These are phyloP conservation scores for Antitrichia curtipendula DNA, from an alignment of 225 moss, liverwort and hornwort species.

Conservation along the genomic window DNA sequence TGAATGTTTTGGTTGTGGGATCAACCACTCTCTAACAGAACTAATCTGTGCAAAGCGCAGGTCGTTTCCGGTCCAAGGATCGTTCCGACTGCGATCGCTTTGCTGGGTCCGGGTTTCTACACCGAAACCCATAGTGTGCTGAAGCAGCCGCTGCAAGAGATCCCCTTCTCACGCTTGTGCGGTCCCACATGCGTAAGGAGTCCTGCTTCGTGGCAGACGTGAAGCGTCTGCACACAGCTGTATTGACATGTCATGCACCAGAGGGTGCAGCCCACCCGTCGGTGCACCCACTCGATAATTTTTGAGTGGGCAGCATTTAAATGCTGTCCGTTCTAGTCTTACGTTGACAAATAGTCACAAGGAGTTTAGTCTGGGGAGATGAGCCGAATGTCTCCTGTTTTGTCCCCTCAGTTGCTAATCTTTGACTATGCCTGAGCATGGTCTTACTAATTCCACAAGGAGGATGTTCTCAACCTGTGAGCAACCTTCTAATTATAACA, in stretches of 20 bases:
- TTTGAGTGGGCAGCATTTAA: constrained; percentile 1
- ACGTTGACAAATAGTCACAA: constrained; percentile 16
- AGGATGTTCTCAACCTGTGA: constrained; percentile 25
- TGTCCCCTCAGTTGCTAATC: constrained; percentile 28
- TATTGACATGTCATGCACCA: constrained; percentile 25
- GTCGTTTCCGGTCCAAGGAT: background rate
- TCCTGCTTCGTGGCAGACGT: constrained; percentile 29
- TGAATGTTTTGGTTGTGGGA: constrained; percentile 41
- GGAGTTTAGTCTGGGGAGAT: constrained; percentile 20
- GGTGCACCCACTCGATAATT: constrained; percentile 12
- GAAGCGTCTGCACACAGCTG: constrained; percentile 17
- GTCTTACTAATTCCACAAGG: constrained; percentile 19
- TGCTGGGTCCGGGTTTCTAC: constrained; percentile 36
- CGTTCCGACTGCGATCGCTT: constrained; percentile 9
- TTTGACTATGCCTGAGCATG: constrained; percentile 4
- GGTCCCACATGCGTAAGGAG: constrained; percentile 32
- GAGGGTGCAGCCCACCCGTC: background rate
- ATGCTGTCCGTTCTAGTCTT: constrained; percentile 9
- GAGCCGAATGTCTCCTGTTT: constrained; percentile 16
- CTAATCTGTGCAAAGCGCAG: constrained; percentile 30
- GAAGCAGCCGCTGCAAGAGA: constrained; percentile 39
- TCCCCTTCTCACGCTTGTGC: constrained; percentile 25
- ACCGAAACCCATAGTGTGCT: constrained; percentile 23
- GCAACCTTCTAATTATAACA: constrained; percentile 16
- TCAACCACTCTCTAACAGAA: constrained; percentile 50